A percentile compares a stretch with the other conserved stretches of the same genome.
These are phyloP conservation scores for Cajanus cajan DNA, from an alignment of 306 rosid genomes.

Conservation along the genomic window DNA sequence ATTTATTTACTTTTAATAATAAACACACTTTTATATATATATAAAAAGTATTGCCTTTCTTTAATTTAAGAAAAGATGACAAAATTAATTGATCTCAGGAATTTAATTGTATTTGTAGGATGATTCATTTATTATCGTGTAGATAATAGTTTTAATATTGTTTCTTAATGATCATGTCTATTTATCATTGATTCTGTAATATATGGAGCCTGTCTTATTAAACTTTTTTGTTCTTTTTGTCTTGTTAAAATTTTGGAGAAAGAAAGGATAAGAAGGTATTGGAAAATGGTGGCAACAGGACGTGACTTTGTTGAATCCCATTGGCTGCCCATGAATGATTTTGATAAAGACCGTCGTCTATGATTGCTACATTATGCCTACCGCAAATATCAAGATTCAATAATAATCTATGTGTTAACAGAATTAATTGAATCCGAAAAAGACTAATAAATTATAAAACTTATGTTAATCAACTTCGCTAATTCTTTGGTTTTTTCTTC, in stretches of 20 bases:
- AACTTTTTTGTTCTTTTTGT: no score
- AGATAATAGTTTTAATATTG: not conserved
- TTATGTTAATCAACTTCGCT: no score
- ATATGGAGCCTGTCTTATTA: not conserved
- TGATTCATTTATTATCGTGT: not conserved
- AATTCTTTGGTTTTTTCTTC: no score
- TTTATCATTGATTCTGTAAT: not conserved
- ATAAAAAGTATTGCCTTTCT: no score
- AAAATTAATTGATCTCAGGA: not conserved
- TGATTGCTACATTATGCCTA: constrained; percentile 14
- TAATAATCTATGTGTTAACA: not conserved
- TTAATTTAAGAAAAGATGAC: no score
- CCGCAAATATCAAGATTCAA: not conserved
- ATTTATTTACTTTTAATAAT: no score
- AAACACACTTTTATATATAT: no score
- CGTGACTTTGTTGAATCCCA: not conserved
- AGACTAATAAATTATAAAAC: no score
- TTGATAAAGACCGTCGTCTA: not conserved
- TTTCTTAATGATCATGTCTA: not conserved
- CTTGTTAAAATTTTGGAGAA: not conserved
- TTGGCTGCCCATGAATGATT: not conserved
- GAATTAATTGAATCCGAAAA: no score
- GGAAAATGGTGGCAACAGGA: not conserved
- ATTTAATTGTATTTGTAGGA: not conserved
- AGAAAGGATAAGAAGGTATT: not conserved